A percentile compares a stretch with the other conserved stretches of the same genome.
These are phyloP conservation scores for Citrullus mucosospermus DNA, from an alignment of 306 rosid genomes.

Conservation along the genomic window DNA sequence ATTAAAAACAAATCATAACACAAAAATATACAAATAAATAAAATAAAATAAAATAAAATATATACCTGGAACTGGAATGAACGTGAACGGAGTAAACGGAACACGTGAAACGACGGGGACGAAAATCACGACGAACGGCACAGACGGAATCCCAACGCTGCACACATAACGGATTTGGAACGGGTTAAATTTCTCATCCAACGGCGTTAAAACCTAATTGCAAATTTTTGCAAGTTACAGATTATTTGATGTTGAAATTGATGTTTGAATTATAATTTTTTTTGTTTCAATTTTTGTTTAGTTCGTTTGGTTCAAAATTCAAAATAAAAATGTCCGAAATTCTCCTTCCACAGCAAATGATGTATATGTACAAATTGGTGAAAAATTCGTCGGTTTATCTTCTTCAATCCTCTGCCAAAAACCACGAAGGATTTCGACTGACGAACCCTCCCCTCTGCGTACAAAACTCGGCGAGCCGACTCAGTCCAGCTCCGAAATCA, in stretches of 20 bases:
- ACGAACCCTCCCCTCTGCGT: not conserved
- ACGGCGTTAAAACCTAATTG: not conserved
- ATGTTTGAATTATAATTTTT: not conserved
- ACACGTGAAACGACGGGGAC: not conserved
- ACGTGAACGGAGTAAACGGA: not conserved
- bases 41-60: not conserved
- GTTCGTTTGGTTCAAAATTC: not conserved
- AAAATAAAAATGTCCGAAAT: conserved; percentile 25
- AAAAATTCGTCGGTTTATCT: not conserved
- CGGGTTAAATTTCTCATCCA: not conserved
- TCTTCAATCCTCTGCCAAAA: conserved; percentile 13
- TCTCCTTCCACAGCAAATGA: conserved; percentile 64
- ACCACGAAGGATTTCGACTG: conserved; percentile 1
- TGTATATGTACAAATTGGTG: conserved; percentile 5
- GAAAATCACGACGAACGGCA: not conserved
- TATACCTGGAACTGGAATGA: not conserved
- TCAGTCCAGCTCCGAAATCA: conserved; percentile 1
- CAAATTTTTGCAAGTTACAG: not conserved
- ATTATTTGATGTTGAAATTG: not conserved
- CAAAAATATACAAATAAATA: not conserved
- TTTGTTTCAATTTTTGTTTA: not conserved
- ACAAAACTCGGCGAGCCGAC: conserved; percentile 25
- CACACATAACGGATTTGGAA: not conserved
- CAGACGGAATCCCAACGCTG: conserved; percentile 3
- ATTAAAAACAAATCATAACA: not conserved